phyloP scores from a whole-genome alignment of 2,329 filamentous ascomycete species.

The Neoscytalidium dimidiatum region DNA sequence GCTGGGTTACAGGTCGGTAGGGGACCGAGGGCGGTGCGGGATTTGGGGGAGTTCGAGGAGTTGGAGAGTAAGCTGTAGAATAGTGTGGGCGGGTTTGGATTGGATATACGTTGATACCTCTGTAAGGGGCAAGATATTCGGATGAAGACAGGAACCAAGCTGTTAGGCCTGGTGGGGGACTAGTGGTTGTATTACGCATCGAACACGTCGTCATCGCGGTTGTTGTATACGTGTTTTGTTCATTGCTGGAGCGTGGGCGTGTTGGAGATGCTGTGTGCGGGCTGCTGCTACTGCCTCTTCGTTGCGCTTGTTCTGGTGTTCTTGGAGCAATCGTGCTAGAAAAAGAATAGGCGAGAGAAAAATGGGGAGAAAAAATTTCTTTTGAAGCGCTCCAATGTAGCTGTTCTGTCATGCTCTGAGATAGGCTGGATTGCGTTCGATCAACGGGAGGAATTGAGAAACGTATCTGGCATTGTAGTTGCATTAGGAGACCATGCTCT shows the following conservation, averaged over 20 bases:
- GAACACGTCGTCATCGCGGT: not conserved
- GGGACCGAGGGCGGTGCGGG: constrained; percentile 71
- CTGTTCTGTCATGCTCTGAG: too few relatives aligned
- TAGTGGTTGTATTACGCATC: not conserved
- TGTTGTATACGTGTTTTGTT: not conserved
- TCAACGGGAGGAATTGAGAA: too few relatives aligned
- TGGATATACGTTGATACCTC: not conserved
- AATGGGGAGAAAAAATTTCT: not conserved
- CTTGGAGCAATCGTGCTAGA: not conserved
- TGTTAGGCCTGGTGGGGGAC: not conserved
- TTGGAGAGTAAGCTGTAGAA: constrained; percentile 74
- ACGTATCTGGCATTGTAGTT: too few relatives aligned
- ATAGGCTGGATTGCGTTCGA: too few relatives aligned
- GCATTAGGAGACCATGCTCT: not conserved
- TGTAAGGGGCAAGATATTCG: not conserved
- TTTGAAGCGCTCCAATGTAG: too few relatives aligned
- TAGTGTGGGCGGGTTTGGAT: not conserved
- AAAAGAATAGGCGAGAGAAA: not conserved
- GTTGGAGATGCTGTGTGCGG: not conserved
- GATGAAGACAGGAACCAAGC: not conserved
- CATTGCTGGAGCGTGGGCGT: not conserved
- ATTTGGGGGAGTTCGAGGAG: constrained; percentile 84
- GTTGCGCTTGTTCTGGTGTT: not conserved
- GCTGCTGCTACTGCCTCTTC: too few relatives aligned
- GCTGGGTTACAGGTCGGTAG: constrained; percentile 70